A percentile compares a stretch with the other conserved stretches of the same genome.
These are phyloP conservation scores for Lycium ferocissimum DNA, from an alignment of 257 asterid genomes.

Conservation along the genomic window DNA sequence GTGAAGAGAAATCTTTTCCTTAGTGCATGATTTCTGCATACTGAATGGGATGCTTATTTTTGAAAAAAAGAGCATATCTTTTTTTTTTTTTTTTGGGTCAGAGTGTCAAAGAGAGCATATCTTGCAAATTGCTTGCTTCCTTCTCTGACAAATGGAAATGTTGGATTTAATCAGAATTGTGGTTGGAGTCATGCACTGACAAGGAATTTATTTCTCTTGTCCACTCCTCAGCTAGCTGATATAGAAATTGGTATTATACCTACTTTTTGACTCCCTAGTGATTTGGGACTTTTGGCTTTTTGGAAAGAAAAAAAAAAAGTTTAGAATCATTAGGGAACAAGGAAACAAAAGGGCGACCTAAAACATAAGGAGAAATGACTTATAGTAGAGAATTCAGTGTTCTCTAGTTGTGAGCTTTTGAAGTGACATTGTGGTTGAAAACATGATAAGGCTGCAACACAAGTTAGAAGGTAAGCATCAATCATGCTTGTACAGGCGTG, in stretches of 20 bases:
- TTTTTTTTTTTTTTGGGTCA: no score
- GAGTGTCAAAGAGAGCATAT: not conserved
- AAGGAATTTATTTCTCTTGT: slow-evolving; percentile 11
- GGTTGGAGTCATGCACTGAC: not conserved
- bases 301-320: not conserved
- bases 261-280: not conserved
- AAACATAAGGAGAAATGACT: not conserved
- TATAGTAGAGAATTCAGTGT: slow-evolving; percentile 13
- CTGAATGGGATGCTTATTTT: slow-evolving; percentile 2
- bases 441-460: slow-evolving; percentile 4
- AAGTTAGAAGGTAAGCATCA: not conserved
- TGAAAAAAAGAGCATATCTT: not conserved
- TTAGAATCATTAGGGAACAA: not conserved
- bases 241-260: not conserved
- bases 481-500: not conserved
- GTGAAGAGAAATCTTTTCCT: not conserved
- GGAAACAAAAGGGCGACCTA: not conserved
- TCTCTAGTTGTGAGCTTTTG: slow-evolving; percentile 20
- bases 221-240: not conserved
- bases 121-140: slow-evolving; percentile 12
- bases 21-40: slow-evolving; percentile 8
- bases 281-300: not conserved
- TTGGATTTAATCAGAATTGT: not conserved
- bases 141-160: not conserved
- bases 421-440: not conserved